A percentile compares a stretch with the other conserved stretches of the same genome.
These are phyloP conservation scores for Mucor irregularis DNA, from an alignment of 371 early-diverging fungal genomes.

Conservation along the genomic window DNA sequence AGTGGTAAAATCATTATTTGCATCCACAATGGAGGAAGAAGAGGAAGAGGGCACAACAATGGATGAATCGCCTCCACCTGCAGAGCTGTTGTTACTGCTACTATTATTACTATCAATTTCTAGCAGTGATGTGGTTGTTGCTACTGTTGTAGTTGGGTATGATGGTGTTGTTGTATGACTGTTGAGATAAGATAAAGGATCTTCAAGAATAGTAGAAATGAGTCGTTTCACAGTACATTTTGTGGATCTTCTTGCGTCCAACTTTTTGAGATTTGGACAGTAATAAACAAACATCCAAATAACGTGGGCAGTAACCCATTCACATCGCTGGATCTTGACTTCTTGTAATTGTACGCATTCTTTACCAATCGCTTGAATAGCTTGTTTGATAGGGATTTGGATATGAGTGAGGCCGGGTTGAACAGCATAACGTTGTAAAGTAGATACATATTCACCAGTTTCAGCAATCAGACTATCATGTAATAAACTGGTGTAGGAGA, in stretches of 20 bases:
- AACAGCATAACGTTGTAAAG: conserved; percentile 51
- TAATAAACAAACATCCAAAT: conserved; percentile 46
- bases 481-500: conserved; percentile 52
- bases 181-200: neutral
- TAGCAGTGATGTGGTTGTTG: neutral
- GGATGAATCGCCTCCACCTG: neutral
- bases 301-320: conserved; percentile 59
- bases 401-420: conserved; percentile 58
- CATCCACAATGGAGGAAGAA: too few species aligned
- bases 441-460: conserved; percentile 63
- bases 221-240: conserved; percentile 44
- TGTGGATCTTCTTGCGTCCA: conserved; percentile 51
- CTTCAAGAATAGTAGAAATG: conserved; percentile 19
- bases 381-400: conserved; percentile 42
- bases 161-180: neutral
- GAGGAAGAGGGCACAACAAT: neutral
- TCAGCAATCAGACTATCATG: conserved; percentile 54
- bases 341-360: conserved; percentile 47
- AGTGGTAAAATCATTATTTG: neutral
- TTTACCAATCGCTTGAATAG: conserved; percentile 46
- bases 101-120: too few species aligned
- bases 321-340: conserved; percentile 55
- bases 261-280: conserved; percentile 36
- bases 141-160: neutral
- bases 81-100: too few species aligned